These are phyloP conservation scores for Hanseniaspora thailandica DNA, from an alignment of 805 yeast genomes.

Conservation along the genomic window DNA sequence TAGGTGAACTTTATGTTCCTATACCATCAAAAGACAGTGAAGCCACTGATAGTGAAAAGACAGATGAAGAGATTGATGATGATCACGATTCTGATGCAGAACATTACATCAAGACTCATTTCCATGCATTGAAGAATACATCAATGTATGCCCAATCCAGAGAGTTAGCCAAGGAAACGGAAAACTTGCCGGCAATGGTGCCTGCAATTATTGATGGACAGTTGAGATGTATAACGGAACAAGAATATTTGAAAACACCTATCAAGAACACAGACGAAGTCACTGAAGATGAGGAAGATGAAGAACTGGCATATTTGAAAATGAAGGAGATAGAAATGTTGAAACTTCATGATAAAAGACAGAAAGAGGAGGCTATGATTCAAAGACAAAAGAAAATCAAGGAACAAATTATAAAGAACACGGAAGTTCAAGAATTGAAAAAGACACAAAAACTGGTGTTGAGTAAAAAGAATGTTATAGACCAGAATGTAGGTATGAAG, in stretches of 20 bases:
- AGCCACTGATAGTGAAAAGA: conserved; percentile 1
- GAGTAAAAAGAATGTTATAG: neutral
- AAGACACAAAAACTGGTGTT: neutral
- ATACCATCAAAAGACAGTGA: neutral
- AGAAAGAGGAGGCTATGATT: neutral
- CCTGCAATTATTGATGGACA: neutral
- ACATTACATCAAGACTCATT: neutral
- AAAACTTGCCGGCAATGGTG: neutral
- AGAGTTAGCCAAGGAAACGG: neutral
- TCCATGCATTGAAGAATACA: neutral
- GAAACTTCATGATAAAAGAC: conserved; percentile 7
- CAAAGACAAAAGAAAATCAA: neutral
- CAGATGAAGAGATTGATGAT: neutral
- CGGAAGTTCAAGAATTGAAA: neutral
- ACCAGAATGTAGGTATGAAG: neutral
- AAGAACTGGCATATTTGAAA: conserved; percentile 27
- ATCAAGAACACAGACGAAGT: conserved; percentile 30
- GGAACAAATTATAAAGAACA: neutral
- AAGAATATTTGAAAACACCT: neutral
- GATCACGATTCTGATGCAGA: conserved; percentile 7
- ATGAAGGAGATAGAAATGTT: conserved; percentile 25
- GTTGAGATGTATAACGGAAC: neutral
- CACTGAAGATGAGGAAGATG: conserved; percentile 27
- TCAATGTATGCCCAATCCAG: neutral
- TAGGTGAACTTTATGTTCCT: neutral